Percentiles rank a stretch among this genome's conserved stretches.
Conservation (phyloP, 2,329 filamentous ascomycete genomes). For the Alternaria sp. region DNA sequence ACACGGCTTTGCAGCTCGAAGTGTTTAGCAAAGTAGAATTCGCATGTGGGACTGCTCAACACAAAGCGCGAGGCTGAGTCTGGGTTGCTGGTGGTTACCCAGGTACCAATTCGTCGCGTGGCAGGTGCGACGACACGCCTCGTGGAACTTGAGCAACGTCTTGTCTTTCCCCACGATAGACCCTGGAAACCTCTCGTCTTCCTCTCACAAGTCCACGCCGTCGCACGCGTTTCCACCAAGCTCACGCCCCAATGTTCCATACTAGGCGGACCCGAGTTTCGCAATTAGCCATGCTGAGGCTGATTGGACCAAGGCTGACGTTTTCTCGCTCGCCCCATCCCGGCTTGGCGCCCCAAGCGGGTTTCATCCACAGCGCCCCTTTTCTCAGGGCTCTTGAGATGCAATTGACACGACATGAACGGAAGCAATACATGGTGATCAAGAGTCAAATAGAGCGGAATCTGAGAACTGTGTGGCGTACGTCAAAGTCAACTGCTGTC, state of each 20-base stretch:
- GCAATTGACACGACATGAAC: not conserved
- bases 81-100: not conserved
- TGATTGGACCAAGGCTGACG: not conserved
- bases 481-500: not conserved
- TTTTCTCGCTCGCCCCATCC: not conserved
- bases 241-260: not conserved
- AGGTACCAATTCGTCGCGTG: not conserved
- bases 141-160: not conserved
- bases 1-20: not conserved
- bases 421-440: not conserved
- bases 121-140: not conserved
- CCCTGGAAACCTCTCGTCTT: not conserved
- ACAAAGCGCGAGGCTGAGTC: not conserved
- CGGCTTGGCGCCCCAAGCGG: not conserved
- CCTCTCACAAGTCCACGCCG: not conserved
- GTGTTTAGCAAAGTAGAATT: not conserved
- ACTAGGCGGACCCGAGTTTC: not conserved
- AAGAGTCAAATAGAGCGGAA: not conserved
- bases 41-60: not conserved
- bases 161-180: not conserved
- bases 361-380: not conserved
- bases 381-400: not conserved
- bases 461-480: not conserved
- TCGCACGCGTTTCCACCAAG: not conserved
- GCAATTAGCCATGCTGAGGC: not conserved